These are phyloP conservation scores for Eucalyptus sideroxylon DNA, from an alignment of 345 rosid genomes.

Conservation along the genomic window DNA sequence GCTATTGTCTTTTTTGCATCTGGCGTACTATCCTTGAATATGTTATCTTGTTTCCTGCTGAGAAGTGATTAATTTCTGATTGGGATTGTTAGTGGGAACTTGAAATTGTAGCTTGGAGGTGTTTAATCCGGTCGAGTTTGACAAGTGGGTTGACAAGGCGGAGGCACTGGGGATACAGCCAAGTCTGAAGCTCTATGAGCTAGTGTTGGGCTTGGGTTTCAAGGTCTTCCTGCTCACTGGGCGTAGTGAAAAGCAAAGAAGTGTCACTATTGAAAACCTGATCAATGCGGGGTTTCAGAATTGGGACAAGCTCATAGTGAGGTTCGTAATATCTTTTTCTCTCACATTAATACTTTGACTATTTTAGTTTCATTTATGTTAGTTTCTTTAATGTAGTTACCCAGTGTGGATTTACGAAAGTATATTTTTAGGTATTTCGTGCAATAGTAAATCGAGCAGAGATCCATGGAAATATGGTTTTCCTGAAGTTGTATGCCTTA, in stretches of 20 bases:
- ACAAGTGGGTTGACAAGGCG: slow-evolving; percentile 78
- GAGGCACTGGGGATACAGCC: slow-evolving; percentile 57
- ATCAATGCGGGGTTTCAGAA: slow-evolving; percentile 50
- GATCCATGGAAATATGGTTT: background rate
- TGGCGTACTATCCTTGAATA: background rate
- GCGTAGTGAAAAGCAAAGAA: slow-evolving; percentile 53
- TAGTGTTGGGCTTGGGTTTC: slow-evolving; percentile 51
- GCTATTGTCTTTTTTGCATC: background rate
- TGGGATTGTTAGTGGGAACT: background rate
- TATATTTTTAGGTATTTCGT: background rate
- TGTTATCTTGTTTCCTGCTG: background rate
- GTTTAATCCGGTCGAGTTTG: slow-evolving; percentile 54
- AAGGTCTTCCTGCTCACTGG: slow-evolving; percentile 82
- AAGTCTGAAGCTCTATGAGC: slow-evolving; percentile 69
- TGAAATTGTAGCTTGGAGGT: slow-evolving; percentile 43
- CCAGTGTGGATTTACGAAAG: background rate
- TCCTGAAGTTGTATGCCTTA: background rate
- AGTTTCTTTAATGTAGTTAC: background rate
- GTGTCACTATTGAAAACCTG: slow-evolving; percentile 56
- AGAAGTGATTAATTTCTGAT: background rate
- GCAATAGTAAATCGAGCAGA: background rate
- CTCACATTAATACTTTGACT: background rate
- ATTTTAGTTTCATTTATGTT: background rate
- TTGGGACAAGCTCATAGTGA: slow-evolving; percentile 90
- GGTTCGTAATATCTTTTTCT: slow-evolving; percentile 19